Conservation (phyloP, 768 basidiomycete genomes). For the Lentinula sp. region DNA sequence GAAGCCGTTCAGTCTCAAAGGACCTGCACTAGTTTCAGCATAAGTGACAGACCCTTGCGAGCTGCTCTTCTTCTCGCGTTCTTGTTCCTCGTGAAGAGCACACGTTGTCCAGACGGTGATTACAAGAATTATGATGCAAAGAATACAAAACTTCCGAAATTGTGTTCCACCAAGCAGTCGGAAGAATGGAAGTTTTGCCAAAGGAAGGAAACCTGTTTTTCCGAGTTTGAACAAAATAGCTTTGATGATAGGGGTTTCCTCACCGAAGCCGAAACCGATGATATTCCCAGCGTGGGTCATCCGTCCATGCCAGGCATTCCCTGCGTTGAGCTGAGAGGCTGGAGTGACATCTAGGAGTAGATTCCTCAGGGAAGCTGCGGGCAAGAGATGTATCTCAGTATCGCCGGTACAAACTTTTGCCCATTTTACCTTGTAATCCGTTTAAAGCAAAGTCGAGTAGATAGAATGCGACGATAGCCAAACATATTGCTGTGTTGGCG, state of each 20-base stretch:
- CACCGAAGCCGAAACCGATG: conserved; percentile 88
- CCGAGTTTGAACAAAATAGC: conserved; percentile 2
- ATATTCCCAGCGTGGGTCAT: conserved; percentile 98
- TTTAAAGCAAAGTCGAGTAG: conserved; percentile 96
- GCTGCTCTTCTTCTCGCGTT: conserved; percentile 38
- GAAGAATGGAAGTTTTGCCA: conserved; percentile 73
- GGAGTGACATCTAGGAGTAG: conserved; percentile 91
- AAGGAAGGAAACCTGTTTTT: conserved; percentile 74
- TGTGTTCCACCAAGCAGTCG: conserved; percentile 82
- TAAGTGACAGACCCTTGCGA: conserved; percentile 31
- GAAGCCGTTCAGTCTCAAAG: neutral
- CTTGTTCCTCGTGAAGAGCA: conserved; percentile 76
- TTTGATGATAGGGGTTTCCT: conserved; percentile 11
- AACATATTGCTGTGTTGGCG: conserved; percentile 65
- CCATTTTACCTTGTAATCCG: conserved; percentile 56
- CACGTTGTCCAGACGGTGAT: conserved; percentile 87
- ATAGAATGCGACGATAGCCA: conserved; percentile 90
- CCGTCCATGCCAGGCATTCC: conserved; percentile 96
- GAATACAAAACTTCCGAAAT: conserved; percentile 92
- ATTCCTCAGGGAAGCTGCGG: conserved; percentile 73
- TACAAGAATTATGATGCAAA: conserved; percentile 75
- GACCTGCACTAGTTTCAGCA: neutral
- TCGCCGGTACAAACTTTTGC: neutral
- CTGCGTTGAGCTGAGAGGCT: conserved; percentile 82
- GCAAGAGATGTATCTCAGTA: neutral